Evolutionary conservation across 2,329 filamentous ascomycete genomes (phyloP).

Genomic region (Penicillium italicum): DNA sequence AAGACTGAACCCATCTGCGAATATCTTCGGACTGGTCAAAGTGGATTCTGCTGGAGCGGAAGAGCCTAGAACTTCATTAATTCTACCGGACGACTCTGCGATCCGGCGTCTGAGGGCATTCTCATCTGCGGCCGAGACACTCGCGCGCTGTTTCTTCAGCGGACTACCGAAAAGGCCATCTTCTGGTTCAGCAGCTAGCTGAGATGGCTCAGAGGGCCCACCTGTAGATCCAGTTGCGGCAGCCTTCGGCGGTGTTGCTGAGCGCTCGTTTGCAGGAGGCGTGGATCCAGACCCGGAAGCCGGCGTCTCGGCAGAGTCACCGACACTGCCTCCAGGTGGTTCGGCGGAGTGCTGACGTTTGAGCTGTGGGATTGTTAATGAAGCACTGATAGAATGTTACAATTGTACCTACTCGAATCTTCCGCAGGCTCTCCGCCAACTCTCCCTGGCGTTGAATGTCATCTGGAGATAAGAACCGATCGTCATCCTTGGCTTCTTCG

Average conservation of each 20-base stretch:
- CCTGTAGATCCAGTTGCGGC: slow-evolving; percentile 12
- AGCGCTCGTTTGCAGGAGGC: slow-evolving; percentile 33
- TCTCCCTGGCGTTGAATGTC: slow-evolving; percentile 59
- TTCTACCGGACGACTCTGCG: slow-evolving; percentile 38
- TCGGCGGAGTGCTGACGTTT: slow-evolving; percentile 65
- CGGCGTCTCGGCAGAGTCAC: slow-evolving; percentile 36
- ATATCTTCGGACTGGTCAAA: slow-evolving; percentile 6
- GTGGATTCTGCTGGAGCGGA: slow-evolving; percentile 13
- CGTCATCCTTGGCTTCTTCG: slow-evolving; percentile 49
- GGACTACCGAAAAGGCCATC: slow-evolving; percentile 45
- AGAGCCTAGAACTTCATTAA: slow-evolving; percentile 36
- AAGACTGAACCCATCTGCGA: slow-evolving; percentile 16
- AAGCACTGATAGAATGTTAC: not conserved
- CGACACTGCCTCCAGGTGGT: slow-evolving; percentile 42
- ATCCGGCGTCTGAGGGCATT: slow-evolving; percentile 41
- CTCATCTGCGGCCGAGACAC: slow-evolving; percentile 44
- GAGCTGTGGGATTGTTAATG: slow-evolving; percentile 45
- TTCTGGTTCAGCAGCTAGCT: slow-evolving; percentile 22
- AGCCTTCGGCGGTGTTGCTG: slow-evolving; percentile 36
- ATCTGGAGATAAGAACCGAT: slow-evolving; percentile 54
- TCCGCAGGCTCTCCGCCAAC: slow-evolving; percentile 60
- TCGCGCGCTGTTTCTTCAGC: slow-evolving; percentile 47
- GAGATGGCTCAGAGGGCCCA: slow-evolving; percentile 21
- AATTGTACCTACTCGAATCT: slow-evolving; percentile 57
- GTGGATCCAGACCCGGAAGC: slow-evolving; percentile 38